Evolutionary conservation across 257 asterid genomes (phyloP).

Genomic region (Solanum sitiens): DNA sequence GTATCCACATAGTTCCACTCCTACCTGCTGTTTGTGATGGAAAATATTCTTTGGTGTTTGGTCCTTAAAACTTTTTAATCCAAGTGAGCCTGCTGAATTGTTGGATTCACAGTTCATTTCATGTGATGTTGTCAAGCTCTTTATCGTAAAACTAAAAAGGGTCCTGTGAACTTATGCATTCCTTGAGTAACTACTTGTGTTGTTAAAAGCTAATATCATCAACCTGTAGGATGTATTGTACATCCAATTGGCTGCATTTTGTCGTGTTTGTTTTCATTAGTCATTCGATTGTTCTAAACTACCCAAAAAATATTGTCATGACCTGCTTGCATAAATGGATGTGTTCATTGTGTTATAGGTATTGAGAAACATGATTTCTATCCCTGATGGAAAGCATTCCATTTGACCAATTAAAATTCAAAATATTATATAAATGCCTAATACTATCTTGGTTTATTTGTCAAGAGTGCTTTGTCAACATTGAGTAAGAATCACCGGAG

Average conservation of each 20-base stretch:
- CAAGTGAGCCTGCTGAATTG: neutral
- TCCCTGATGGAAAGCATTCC: neutral
- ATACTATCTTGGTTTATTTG: neutral
- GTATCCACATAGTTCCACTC: neutral
- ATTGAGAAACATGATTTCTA: neutral
- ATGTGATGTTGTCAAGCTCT: neutral
- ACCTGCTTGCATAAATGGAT: neutral
- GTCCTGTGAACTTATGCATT: neutral
- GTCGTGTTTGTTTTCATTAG: neutral
- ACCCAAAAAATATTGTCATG: neutral
- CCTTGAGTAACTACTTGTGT: neutral
- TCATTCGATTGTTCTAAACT: neutral
- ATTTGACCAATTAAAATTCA: neutral
- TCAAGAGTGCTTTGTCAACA: neutral
- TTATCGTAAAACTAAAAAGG: neutral
- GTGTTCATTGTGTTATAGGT: neutral
- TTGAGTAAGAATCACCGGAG: neutral
- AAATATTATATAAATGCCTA: neutral
- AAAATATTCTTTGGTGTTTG: neutral
- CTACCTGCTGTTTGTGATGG: neutral
- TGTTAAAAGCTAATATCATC: neutral
- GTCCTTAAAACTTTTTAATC: neutral
- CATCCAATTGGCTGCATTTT: neutral
- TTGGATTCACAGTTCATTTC: neutral
- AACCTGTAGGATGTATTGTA: neutral